Percentiles rank a stretch among this genome's conserved stretches.
These are phyloP conservation scores for Funneliformis geosporum DNA, from an alignment of 192 early-diverging fungal genomes.

Conservation along the genomic window DNA sequence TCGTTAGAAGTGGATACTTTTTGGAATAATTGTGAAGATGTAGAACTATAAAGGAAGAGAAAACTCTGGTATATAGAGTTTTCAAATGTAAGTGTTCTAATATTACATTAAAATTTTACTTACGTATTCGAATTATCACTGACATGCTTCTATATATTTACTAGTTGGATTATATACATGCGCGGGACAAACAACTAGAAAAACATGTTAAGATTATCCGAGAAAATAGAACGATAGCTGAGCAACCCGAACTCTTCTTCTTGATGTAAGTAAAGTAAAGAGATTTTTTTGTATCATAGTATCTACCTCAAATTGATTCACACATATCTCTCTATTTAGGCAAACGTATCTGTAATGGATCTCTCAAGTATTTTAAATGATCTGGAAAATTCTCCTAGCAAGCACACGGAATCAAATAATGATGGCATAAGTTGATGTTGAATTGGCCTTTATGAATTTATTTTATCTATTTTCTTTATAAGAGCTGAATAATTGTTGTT, in stretches of 20 bases:
- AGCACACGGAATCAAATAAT: no score
- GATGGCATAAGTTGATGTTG: neutral
- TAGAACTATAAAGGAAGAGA: constrained; percentile 7
- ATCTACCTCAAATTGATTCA: neutral
- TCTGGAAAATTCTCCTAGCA: neutral
- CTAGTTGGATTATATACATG: constrained; percentile 22
- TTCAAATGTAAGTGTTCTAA: neutral
- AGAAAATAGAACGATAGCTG: neutral
- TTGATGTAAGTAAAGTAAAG: neutral
- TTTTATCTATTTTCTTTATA: constrained; percentile 11
- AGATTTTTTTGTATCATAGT: neutral
- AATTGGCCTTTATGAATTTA: neutral
- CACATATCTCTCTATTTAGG: neutral
- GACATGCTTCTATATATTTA: neutral
- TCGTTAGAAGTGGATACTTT: constrained; percentile 10
- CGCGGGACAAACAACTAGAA: neutral
- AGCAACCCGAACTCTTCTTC: neutral
- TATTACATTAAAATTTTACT: neutral
- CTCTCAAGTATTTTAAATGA: constrained; percentile 19
- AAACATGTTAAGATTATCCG: constrained; percentile 5
- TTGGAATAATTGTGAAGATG: constrained; percentile 16
- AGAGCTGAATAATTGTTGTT: constrained; percentile 12
- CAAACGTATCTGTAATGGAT: constrained; percentile 9
- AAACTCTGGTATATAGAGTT: constrained; percentile 18
- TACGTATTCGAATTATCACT: neutral